A percentile compares a stretch with the other conserved stretches of the same genome.
Evolutionary conservation across 768 basidiomycete genomes (phyloP).

Genomic region (Tylopilus felleus): DNA sequence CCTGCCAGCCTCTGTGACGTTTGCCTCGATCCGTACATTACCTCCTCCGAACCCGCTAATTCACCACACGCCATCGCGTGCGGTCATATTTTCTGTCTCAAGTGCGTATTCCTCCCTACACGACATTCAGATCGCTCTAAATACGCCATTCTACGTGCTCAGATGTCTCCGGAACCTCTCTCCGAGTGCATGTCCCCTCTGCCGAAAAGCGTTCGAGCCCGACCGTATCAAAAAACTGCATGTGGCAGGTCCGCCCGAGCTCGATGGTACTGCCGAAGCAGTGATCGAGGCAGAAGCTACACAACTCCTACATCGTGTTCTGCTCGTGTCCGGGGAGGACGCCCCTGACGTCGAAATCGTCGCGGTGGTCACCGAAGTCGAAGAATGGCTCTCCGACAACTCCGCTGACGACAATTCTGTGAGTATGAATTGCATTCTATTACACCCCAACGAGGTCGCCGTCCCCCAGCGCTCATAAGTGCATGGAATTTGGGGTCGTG

Average conservation of each 20-base stretch:
- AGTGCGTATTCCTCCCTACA: slow-evolving; percentile 41
- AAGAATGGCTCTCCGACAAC: slow-evolving; percentile 47
- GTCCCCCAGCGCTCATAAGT: neutral
- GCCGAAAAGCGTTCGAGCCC: slow-evolving; percentile 57
- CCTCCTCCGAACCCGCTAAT: slow-evolving; percentile 46
- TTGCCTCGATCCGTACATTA: slow-evolving; percentile 59
- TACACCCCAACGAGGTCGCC: slow-evolving; percentile 1
- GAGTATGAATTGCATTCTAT: slow-evolving; percentile 15
- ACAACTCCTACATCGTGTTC: slow-evolving; percentile 35
- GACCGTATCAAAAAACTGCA: slow-evolving; percentile 65
- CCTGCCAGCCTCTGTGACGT: slow-evolving; percentile 73
- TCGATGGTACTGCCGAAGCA: slow-evolving; percentile 35
- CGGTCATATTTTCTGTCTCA: slow-evolving; percentile 71
- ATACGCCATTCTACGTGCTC: neutral
- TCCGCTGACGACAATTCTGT: slow-evolving; percentile 38
- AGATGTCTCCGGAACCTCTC: slow-evolving; percentile 55
- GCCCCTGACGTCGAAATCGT: slow-evolving; percentile 32
- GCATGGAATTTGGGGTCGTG: neutral
- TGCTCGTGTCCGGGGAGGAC: slow-evolving; percentile 33
- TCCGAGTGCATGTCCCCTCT: slow-evolving; percentile 60
- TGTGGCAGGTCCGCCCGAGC: slow-evolving; percentile 46
- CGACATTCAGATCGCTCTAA: slow-evolving; percentile 11
- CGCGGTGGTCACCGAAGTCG: slow-evolving; percentile 45
- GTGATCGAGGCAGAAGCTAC: slow-evolving; percentile 41
- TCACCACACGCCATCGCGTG: slow-evolving; percentile 72